Base-by-base conservation (phyloP, 2,329 filamentous ascomycete genomes). In the Epichloe sylvatica region DNA sequence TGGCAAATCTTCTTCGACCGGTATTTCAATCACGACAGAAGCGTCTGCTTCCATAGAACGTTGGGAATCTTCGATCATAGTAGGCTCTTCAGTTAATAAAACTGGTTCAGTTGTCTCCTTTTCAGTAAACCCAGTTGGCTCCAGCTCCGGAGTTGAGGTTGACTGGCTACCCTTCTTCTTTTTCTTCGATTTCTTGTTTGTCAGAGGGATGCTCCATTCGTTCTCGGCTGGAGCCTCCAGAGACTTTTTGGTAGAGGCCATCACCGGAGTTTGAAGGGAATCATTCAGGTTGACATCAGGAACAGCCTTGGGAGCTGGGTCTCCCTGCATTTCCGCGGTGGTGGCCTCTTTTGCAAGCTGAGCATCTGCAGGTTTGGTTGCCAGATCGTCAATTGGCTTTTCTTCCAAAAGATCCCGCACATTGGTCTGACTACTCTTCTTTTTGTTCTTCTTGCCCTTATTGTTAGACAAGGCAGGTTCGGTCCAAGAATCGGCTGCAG, bases 381-480 rank as follows among this genome's bases (percentile, higher is more conserved):
- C 36, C 35, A 37, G 40, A 34, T 50, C 17, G 19, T 51, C 49
- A 4, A 30, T 2, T 21, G 40, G 17, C 7, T 43, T 47, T 11
- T 54, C 53, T 54, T 59, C 46, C 54, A 51, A 40, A 21, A 43
- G 11, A 33, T 51, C 49, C 45, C 25, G 35, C 34, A 39, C 38
- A 25, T 37, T 41, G n/a, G 33, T 23, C 23, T 49, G 49, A 38
- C 59, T 66, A 43, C 15, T 17, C 19, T 60, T 56, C 53, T 67
- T 63, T 54, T 65, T 64, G 47, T 61, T 64, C 49, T 63, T 66
- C 54, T 64, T 64, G 36, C 41, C 53, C 52, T 65, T 64, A 54
- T 65, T 66, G 33, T 56, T 39, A 15, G 53, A 36, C 51, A 54
- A 54, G 12, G 30, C 34, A 21, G 49, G 41, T 35, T 58, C 57